phyloP scores from a whole-genome alignment of 148 eudicot species.

The Spergularia marina region DNA sequence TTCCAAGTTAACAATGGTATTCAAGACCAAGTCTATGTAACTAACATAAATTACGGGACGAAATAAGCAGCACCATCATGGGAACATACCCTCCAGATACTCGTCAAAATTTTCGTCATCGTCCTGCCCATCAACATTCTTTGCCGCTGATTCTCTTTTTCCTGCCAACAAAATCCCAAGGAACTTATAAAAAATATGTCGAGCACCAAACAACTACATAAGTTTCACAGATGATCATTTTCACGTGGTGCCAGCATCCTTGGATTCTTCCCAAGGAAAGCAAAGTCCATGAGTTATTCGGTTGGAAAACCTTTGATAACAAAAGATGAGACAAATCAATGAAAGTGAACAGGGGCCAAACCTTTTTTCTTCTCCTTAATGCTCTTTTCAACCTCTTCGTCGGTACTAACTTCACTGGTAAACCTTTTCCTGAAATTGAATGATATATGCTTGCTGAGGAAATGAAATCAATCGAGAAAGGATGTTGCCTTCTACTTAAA shows the following conservation, averaged over 20 bases:
- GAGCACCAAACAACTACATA: neutral
- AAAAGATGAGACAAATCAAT: neutral
- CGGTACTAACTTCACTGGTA: conserved; percentile 39
- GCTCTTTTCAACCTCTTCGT: conserved; percentile 31
- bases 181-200: neutral
- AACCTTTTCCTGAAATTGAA: conserved; percentile 45
- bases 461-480: neutral
- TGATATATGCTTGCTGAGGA: conserved; percentile 4
- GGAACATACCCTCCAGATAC: conserved; percentile 84
- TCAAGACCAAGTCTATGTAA: neutral
- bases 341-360: conserved; percentile 12
- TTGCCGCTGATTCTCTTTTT: conserved; percentile 30
- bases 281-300: too few species aligned
- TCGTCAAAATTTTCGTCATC: conserved; percentile 64
- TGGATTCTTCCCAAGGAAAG: too few species aligned
- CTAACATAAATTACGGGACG: neutral
- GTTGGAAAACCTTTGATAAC: neutral
- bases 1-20: neutral
- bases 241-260: too few species aligned
- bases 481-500: neutral
- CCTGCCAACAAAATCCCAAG: conserved; percentile 25
- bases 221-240: neutral
- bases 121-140: conserved; percentile 21
- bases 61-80: conserved; percentile 32
- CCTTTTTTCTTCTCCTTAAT: conserved; percentile 53